Evolutionary conservation across 1,284 basidiomycete genomes (phyloP), one percentile per base, ranked within the genome.

Genomic region (Neonothopanus nambi): DNA sequence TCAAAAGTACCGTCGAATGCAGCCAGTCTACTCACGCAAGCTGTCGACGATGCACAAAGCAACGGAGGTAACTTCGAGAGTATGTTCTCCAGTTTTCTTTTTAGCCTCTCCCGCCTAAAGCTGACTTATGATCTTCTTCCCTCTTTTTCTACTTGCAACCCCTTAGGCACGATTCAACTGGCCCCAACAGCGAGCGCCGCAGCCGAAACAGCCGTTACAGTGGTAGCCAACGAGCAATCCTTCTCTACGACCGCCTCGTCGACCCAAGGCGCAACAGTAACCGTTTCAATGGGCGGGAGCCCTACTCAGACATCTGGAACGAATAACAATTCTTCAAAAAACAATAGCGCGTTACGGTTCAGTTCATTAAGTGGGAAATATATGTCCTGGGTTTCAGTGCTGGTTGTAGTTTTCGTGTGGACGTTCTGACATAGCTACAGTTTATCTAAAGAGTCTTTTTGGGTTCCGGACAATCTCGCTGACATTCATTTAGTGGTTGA

Each of bases 161-260:
- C 26, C 23, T 24, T 17, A 51, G 49, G 12, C 13, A 51, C 49
- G 17, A 51, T 23, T 23, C 40, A 51, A 43, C 13, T 35, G 5
- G 49, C 49, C 21, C 49, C 49, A 4, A 51, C 49, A 12, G 49
- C 49, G 12, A 51, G 49, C 23, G 49, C 49, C n/a, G 49, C 49
- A 37, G 49, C 40, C 12, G 49, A 51, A 51, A 17, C 23, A n/a
- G 49, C 40, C 3, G 24, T 44, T 13, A 44, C 42, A 17, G 13
- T 44, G 7, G 28, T 51, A 6, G 26, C 44, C 18, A 35, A 13
- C 30, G 9, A 8, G 26, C 26, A 33, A 33, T 33, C 45, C 2
- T 3, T 24, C 23, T 20, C 41, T 24, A 24, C 41, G 15, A 13
- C 41, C 23, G 18, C 21, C 18, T 18, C 47, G n/a, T 33, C n/a